phyloP scores from a whole-genome alignment of 2,329 filamentous ascomycete species.

The Dothiorella sarmentorum region DNA sequence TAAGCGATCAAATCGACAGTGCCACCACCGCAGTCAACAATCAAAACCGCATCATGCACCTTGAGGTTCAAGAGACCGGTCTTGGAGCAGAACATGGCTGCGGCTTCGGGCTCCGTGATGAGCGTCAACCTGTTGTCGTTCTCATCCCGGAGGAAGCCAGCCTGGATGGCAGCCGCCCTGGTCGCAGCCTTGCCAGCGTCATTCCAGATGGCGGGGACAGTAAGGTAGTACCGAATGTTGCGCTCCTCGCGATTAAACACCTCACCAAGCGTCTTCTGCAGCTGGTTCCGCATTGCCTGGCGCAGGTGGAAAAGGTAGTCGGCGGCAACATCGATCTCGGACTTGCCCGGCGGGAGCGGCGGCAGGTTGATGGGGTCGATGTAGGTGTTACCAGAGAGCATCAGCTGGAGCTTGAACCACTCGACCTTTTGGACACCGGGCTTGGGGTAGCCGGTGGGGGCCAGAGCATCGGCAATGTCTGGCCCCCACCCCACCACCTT shows the following conservation, averaged over 20 bases:
- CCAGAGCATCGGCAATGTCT: constrained; percentile 94
- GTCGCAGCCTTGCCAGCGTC: constrained; percentile 97
- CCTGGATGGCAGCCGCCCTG: constrained; percentile 91
- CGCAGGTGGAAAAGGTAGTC: constrained; percentile 98
- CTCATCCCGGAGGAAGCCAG: constrained; percentile 92
- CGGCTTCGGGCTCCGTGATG: constrained; percentile 94
- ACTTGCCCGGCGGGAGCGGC: constrained; percentile 94
- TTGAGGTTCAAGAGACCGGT: constrained; percentile 93
- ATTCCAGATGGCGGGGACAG: constrained; percentile 99
- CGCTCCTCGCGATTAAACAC: constrained; percentile 98
- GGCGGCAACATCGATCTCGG: constrained; percentile 97
- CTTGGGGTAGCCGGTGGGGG: constrained; percentile 96
- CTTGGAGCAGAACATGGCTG: constrained; percentile 96
- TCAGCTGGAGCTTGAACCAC: constrained; percentile 99
- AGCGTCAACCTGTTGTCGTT: constrained; percentile 95
- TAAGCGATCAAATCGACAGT: constrained; percentile 99
- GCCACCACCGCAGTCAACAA: constrained; percentile 97
- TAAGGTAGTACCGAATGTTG: constrained; percentile 96
- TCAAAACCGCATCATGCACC: constrained; percentile 96
- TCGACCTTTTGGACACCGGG: constrained; percentile 97
- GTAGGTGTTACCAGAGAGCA: constrained; percentile 98
- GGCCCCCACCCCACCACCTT: constrained; percentile 99
- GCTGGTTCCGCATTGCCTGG: constrained; percentile 90
- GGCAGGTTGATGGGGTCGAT: constrained; percentile 99
- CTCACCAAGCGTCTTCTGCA: constrained; percentile 94